Evolutionary conservation across 306 rosid species (phyloP), one percentile per base, ranked within the genome.

Genomic region (Datisca glomerata): DNA sequence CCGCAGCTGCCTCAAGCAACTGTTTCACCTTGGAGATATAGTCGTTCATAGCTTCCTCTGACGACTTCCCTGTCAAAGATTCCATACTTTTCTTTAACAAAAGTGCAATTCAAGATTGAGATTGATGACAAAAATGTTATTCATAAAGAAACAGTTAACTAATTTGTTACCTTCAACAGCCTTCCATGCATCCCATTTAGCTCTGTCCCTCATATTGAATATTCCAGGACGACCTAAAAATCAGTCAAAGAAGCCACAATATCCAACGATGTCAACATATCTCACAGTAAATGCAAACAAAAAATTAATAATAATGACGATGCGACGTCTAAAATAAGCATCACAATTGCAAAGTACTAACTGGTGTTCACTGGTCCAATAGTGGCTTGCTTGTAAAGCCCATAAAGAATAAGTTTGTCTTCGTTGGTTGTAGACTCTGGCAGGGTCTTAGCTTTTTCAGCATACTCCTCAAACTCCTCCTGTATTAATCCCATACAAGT

Each of bases 101-200:
- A 36, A 0, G 5, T 1, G 7, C 41, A 36, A 2, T 36, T 36
- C 41, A 36, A 3, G 5, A 2, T 12, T 12, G 31, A 25, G 17
- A 2, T 36, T 15, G 18, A 32, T n/a, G 13, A 21, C 12, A 20
- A 32, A 39, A 13, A 49, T 21, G 12, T 15, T 31, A 7, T 34
- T 13, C 27, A 32, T 31, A 21, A 10, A 18, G 8, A 7, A 9
- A 27, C 4, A 12, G 19, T 16, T 7, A 11, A 9, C 14, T n/a
- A 8, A 39, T 18, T 25, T 33, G 32, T 45, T 58, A 89, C 96
- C 96, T 73, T 89, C 94, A 72, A 70, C 84, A 36, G 79, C 75
- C 73, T 89, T 84, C 96, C 98, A 89, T 49, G 98, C 98, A 80
- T 89, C 98, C 98, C 98, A 89, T 58, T 84, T 84, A 24, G 86